These are phyloP conservation scores for Coemansia sp. DNA, from an alignment of 192 early-diverging fungal genomes.

Conservation along the genomic window DNA sequence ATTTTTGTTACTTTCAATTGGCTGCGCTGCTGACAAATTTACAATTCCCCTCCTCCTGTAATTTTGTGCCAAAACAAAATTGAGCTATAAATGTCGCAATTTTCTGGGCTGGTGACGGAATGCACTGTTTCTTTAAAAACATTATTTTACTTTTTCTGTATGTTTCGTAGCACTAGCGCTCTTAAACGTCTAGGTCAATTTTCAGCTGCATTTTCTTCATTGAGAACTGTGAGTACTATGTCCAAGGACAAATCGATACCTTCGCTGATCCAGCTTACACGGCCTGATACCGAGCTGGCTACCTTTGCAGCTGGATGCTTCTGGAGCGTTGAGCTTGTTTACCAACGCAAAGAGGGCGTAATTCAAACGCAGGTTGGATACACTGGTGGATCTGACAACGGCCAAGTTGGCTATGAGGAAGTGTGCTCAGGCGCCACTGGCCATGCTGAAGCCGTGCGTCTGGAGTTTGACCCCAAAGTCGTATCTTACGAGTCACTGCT, in stretches of 20 bases:
- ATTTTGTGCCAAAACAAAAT: too few relatives aligned
- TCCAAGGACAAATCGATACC: constrained; percentile 30
- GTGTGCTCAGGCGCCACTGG: constrained; percentile 63
- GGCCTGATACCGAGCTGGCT: constrained; percentile 49
- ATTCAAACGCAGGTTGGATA: constrained; percentile 66
- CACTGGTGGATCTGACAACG: constrained; percentile 50
- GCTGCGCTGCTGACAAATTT: too few relatives aligned
- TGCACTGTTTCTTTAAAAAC: too few relatives aligned
- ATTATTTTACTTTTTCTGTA: too few relatives aligned
- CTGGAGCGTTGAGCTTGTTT: constrained; percentile 65
- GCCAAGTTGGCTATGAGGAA: constrained; percentile 38
- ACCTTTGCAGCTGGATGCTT: constrained; percentile 96
- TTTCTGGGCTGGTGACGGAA: too few relatives aligned
- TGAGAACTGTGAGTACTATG: constrained; percentile 16
- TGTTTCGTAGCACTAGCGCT: too few relatives aligned
- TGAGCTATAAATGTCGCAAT: too few relatives aligned
- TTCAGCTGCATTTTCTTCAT: constrained; percentile 7
- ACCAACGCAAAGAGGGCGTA: constrained; percentile 47
- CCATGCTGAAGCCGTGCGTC: constrained; percentile 82
- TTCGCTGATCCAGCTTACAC: constrained; percentile 15
- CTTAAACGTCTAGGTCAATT: too few relatives aligned
- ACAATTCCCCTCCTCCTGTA: too few relatives aligned
- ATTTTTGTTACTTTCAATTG: too few relatives aligned
- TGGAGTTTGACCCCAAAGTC: constrained; percentile 70
- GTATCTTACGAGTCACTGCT: constrained; percentile 74